These are phyloP conservation scores for Zygosaccharomyces kombuchaensis DNA, from an alignment of 805 yeast species.

Conservation along the genomic window DNA sequence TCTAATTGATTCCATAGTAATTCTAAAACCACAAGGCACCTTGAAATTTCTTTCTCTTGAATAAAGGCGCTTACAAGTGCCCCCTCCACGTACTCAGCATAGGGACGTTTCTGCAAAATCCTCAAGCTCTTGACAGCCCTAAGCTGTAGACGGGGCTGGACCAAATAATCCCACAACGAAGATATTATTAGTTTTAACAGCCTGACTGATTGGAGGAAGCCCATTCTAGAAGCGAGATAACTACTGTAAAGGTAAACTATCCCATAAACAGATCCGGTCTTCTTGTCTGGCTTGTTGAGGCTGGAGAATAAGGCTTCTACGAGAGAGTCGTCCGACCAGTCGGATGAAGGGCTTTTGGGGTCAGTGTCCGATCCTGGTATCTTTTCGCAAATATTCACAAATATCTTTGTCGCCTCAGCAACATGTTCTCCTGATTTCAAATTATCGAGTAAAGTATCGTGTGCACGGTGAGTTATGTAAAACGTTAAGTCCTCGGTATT, in stretches of 20 bases:
- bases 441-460: conserved; percentile 26
- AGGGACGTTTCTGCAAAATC: conserved; percentile 51
- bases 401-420: conserved; percentile 36
- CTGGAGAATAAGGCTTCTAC: conserved; percentile 24
- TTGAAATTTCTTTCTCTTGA: conserved; percentile 35
- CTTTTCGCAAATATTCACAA: conserved; percentile 39
- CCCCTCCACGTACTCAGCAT: conserved; percentile 62
- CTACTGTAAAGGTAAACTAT: conserved; percentile 32
- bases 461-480: conserved; percentile 35
- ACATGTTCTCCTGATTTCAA: conserved; percentile 19
- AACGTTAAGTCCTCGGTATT: conserved; percentile 43
- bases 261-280: conserved; percentile 23
- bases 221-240: conserved; percentile 27
- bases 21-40: conserved; percentile 52
- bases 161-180: conserved; percentile 53
- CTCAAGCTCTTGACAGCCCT: conserved; percentile 67
- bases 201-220: conserved; percentile 23
- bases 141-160: conserved; percentile 53
- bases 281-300: conserved; percentile 10
- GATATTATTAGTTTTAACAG: conserved; percentile 32
- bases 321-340: conserved; percentile 37
- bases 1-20: conserved; percentile 73
- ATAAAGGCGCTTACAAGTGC: conserved; percentile 57
- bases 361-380: conserved; percentile 39
- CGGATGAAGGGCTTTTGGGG: conserved; percentile 10